Conservation (phyloP, 306 rosid genomes). For the Ormosia emarginata region DNA sequence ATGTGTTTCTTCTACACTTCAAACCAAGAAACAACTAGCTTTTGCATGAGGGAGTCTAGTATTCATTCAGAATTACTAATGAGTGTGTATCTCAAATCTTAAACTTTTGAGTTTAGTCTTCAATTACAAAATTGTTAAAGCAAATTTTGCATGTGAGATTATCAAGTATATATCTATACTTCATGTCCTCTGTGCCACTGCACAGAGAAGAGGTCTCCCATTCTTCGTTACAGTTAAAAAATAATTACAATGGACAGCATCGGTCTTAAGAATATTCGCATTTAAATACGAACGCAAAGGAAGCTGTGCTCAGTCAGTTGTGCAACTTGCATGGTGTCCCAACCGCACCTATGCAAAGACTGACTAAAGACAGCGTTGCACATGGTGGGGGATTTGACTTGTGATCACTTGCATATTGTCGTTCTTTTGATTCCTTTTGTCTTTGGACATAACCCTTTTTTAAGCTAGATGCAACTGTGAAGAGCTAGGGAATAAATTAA, state of each 20-base stretch:
- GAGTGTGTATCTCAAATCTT: neutral
- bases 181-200: neutral
- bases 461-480: neutral
- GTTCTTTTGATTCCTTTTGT: conserved; percentile 19
- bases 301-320: neutral
- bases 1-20: neutral
- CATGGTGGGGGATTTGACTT: conserved; percentile 26
- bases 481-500: neutral
- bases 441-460: neutral
- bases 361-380: conserved; percentile 9
- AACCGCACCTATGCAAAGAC: neutral
- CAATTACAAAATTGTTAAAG: neutral
- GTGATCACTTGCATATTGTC: neutral
- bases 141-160: conserved; percentile 1
- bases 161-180: neutral
- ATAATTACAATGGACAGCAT: neutral
- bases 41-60: neutral
- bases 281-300: neutral
- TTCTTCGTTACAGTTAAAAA: neutral
- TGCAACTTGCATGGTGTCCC: conserved; percentile 6
- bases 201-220: neutral
- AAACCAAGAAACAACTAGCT: neutral
- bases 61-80: neutral
- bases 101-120: neutral
- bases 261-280: neutral